Percentiles rank a stretch among this genome's conserved stretches.
phyloP scores from a whole-genome alignment of 192 early-diverging fungal species.

The Obelidium mucronatum region DNA sequence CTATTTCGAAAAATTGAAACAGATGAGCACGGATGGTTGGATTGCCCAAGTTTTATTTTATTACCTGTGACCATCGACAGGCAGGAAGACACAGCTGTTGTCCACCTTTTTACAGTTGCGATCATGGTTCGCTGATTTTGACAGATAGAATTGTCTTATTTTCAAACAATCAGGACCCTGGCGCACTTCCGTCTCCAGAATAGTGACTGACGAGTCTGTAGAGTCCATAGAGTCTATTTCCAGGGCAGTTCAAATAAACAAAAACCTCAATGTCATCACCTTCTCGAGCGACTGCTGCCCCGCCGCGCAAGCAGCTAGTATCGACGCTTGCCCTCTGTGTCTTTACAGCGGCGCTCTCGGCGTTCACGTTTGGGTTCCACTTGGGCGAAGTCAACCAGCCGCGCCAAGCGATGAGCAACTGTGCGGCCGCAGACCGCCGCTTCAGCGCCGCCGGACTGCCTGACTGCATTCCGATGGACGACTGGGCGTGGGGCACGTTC shows the following conservation, averaged over 20 bases:
- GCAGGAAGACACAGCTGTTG: neutral
- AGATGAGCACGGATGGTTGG: neutral
- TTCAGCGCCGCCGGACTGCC: neutral
- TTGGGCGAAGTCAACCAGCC: slow-evolving; percentile 60
- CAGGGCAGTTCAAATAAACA: neutral
- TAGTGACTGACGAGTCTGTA: no score
- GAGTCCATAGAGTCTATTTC: no score
- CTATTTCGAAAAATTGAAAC: neutral
- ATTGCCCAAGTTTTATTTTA: neutral
- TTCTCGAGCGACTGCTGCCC: neutral
- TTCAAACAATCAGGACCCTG: no score
- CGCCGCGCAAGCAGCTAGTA: neutral
- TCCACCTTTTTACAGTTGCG: neutral
- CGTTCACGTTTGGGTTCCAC: slow-evolving; percentile 57
- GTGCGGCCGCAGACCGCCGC: neutral
- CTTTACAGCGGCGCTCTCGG: slow-evolving; percentile 39
- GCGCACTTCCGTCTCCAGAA: no score
- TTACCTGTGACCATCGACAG: slow-evolving; percentile 12
- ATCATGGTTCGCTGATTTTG: no score
- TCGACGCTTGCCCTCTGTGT: slow-evolving; percentile 39
- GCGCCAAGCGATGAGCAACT: slow-evolving; percentile 49
- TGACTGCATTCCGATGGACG: slow-evolving; percentile 53
- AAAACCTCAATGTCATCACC: neutral
- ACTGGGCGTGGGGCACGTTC: slow-evolving; percentile 51
- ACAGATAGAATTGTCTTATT: no score